Percentiles rank a stretch among this genome's conserved stretches.
Conservation (phyloP, 805 yeast genomes). For the Metschnikowia reukaufii region DNA sequence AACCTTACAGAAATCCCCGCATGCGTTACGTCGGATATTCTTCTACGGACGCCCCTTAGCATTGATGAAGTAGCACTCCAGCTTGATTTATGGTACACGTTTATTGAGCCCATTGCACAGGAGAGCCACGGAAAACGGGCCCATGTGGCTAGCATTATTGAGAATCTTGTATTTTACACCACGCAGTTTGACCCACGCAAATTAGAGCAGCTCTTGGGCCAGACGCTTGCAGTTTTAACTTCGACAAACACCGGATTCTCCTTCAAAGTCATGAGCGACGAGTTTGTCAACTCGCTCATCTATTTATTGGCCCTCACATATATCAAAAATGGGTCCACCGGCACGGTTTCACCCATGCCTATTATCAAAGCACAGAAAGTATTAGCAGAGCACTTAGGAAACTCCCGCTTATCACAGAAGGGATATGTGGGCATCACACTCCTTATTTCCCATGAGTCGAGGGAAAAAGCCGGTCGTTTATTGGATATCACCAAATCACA, state of each 20-base stretch:
- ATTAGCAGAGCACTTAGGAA: slow-evolving; percentile 24
- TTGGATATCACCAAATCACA: slow-evolving; percentile 28
- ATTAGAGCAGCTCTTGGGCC: slow-evolving; percentile 21
- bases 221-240: slow-evolving; percentile 21
- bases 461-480: slow-evolving; percentile 27
- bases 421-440: slow-evolving; percentile 41
- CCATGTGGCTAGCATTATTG: slow-evolving; percentile 21
- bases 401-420: slow-evolving; percentile 24
- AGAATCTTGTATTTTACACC: slow-evolving; percentile 30
- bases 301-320: slow-evolving; percentile 25
- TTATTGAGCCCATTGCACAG: slow-evolving; percentile 23
- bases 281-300: slow-evolving; percentile 22
- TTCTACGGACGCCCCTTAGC: slow-evolving; percentile 37
- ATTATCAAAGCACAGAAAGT: slow-evolving; percentile 31
- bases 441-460: slow-evolving; percentile 27
- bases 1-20: slow-evolving; percentile 36
- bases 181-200: slow-evolving; percentile 25
- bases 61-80: slow-evolving; percentile 34
- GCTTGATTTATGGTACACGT: slow-evolving; percentile 36
- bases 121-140: slow-evolving; percentile 22
- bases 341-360: slow-evolving; percentile 7
- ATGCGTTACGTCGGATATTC: slow-evolving; percentile 38
- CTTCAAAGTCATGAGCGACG: slow-evolving; percentile 17
- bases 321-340: slow-evolving; percentile 9
- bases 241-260: slow-evolving; percentile 23